Evolutionary conservation across 345 rosid species (phyloP).

Genomic region (Rhizophora apiculata): DNA sequence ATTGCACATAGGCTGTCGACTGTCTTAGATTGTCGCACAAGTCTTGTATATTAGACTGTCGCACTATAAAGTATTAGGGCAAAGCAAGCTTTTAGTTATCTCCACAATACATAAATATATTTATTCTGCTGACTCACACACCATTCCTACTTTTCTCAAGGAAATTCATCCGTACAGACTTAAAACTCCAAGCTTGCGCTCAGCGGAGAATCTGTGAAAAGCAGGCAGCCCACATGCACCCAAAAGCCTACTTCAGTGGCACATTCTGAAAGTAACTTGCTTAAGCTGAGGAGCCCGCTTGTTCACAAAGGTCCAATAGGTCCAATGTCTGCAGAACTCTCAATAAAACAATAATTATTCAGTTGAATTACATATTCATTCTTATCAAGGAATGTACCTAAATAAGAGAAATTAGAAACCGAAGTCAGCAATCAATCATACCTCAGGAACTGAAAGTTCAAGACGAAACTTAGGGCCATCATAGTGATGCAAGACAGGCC

Average conservation of each 20-base stretch:
- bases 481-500: constrained; percentile 95
- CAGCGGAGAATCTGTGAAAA: constrained; percentile 32
- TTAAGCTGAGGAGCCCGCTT: constrained; percentile 71
- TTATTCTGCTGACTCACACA: constrained; percentile 36
- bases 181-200: constrained; percentile 48
- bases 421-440: constrained; percentile 11
- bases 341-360: not conserved
- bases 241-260: constrained; percentile 24
- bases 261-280: constrained; percentile 13
- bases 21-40: not conserved
- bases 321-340: constrained; percentile 68
- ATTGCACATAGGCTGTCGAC: constrained; percentile 11
- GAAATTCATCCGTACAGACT: constrained; percentile 31
- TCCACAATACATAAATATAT: constrained; percentile 20
- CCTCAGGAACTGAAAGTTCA: constrained; percentile 99
- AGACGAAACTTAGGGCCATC: constrained; percentile 99
- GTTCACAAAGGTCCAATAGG: constrained; percentile 86
- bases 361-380: no score
- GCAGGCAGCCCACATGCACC: constrained; percentile 32
- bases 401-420: no score
- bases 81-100: constrained; percentile 8
- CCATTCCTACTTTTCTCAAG: constrained; percentile 25
- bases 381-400: no score
- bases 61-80: constrained; percentile 12
- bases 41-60: constrained; percentile 11